Conservation (phyloP, 2,329 filamentous ascomycete species). For the Ploettnerulaceae sp. region DNA sequence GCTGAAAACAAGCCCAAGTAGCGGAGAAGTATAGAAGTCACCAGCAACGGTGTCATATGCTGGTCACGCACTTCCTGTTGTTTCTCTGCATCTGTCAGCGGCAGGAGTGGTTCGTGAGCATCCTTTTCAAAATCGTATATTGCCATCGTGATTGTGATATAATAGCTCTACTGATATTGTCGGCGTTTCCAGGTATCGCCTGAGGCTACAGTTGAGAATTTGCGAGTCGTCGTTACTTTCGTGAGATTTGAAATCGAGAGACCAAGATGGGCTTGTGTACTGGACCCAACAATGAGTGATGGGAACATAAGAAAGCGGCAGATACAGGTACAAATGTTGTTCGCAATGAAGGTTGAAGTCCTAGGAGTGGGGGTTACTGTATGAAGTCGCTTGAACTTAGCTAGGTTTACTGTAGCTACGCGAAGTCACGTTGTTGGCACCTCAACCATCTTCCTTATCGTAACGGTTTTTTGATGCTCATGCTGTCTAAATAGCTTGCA, state of each 20-base stretch:
- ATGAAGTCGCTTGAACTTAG: slow-evolving; percentile 1
- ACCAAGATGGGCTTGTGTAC: too few relatives aligned
- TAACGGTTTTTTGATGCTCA: background rate
- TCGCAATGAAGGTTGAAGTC: background rate
- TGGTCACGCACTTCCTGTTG: too few relatives aligned
- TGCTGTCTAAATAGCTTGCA: too few relatives aligned
- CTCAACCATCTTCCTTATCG: background rate
- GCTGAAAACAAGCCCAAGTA: too few relatives aligned
- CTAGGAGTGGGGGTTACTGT: background rate
- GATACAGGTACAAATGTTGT: too few relatives aligned
- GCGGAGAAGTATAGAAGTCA: too few relatives aligned
- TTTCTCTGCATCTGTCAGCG: background rate
- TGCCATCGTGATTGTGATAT: background rate
- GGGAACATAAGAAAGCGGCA: too few relatives aligned
- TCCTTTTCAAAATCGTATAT: background rate
- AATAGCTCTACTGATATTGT: background rate
- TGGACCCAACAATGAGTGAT: too few relatives aligned
- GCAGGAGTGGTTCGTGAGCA: background rate
- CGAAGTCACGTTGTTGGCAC: background rate
- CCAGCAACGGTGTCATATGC: too few relatives aligned
- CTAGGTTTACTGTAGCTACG: background rate
- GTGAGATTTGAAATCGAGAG: too few relatives aligned
- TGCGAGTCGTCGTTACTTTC: too few relatives aligned
- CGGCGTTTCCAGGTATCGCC: background rate
- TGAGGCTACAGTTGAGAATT: too few relatives aligned